These are phyloP conservation scores for Colletotrichum plurivorum DNA, from an alignment of 2,329 filamentous ascomycete genomes.

Conservation along the genomic window DNA sequence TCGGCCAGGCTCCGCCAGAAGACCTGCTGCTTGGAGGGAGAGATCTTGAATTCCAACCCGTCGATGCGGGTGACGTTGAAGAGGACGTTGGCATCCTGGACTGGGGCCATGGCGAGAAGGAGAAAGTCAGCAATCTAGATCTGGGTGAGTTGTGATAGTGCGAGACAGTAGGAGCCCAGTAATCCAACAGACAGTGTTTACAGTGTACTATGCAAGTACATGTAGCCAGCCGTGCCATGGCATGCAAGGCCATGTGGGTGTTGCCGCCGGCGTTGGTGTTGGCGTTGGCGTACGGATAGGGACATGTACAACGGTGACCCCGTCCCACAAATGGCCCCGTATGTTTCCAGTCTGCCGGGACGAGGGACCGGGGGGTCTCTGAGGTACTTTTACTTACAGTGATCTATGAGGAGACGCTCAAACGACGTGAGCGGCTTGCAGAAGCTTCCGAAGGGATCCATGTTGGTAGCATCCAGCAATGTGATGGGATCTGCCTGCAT, in stretches of 20 bases:
- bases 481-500: slow-evolving; percentile 8
- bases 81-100: slow-evolving; percentile 5
- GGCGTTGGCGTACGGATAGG: too few species aligned
- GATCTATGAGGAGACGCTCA: slow-evolving; percentile 19
- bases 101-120: background rate
- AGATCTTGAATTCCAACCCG: slow-evolving; percentile 4
- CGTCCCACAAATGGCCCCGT: background rate
- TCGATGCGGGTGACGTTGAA: slow-evolving; percentile 30
- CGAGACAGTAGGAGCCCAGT: background rate
- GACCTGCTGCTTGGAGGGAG: background rate
- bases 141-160: background rate
- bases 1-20: slow-evolving; percentile 37
- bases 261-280: too few species aligned
- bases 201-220: too few species aligned
- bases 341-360: background rate
- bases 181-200: too few species aligned
- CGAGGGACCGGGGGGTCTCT: too few species aligned
- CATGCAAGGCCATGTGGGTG: background rate
- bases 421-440: slow-evolving; percentile 22
- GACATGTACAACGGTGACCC: background rate
- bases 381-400: slow-evolving; percentile 20
- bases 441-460: slow-evolving; percentile 31
- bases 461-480: slow-evolving; percentile 3
- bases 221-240: background rate
- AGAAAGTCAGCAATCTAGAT: background rate